Evolutionary conservation across 2,329 filamentous ascomycete species (phyloP), one percentile per base, ranked within the genome.

Genomic region (Diaporthe destruens): DNA sequence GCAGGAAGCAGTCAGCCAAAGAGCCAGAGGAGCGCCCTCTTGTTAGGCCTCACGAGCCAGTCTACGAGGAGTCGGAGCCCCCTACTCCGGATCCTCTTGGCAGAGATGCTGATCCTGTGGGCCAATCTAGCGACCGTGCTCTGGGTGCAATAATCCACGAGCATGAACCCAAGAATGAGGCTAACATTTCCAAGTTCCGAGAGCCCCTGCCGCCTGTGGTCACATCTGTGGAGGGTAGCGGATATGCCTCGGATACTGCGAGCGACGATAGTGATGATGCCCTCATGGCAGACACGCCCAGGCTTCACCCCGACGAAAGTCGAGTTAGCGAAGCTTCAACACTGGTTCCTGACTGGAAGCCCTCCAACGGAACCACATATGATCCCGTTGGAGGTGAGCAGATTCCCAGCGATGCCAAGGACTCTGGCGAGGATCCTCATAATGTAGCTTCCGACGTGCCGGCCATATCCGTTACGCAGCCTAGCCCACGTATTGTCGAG

Each of bases 201-300:
- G 89, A 93, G 74, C 92, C 93, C 20, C 80, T 94, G 44, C 91
- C 93, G 6, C 92, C 92, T 0, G 87, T 94, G 20, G 90, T 93
- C 16, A 92, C 91, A 0, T 91, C 91, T 1, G 87, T 92, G 23
- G 92, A 95, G 78, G 90, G 88, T 12, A 87, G 82, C 71, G 91
- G 89, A 1, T 91, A 93, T 75, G 81, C 85, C 18, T 93, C 91
- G 18, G 90, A 92, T 72, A 89, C 86, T 57, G 84, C 85, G 39
- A 80, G 78, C 65, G 82, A 83, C 3, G 83, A 85, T 25, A 83
- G 81, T 61, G 82, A 86, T 61, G 79, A 82, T 51, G 79, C 80
- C 7, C 72, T 66, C 47, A 76, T 70, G 72, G 74, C 70, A 32
- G 76, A 57, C 67, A 76, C 71, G 49, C 75, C 75, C 71, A 72